phyloP scores from a whole-genome alignment of 2,329 filamentous ascomycete genomes.

The Elsinoe perseae region DNA sequence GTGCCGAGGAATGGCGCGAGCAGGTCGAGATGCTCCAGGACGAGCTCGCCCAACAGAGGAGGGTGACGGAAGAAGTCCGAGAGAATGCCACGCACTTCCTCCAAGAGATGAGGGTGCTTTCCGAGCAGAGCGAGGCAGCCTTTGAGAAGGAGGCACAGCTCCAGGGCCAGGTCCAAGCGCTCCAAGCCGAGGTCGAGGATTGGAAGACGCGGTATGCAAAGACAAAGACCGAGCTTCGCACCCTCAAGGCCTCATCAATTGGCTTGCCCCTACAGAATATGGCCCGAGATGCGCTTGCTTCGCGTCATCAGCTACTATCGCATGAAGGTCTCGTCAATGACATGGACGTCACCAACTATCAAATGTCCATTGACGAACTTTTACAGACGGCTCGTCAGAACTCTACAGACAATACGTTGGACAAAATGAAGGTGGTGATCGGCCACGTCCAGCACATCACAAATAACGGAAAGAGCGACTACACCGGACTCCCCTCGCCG shows the following conservation, averaged over 20 bases:
- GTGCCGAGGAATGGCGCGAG: conserved; percentile 29
- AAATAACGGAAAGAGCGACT: conserved; percentile 56
- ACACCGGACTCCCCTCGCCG: conserved; percentile 37
- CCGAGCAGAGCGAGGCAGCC: conserved; percentile 67
- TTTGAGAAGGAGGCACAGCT: conserved; percentile 78
- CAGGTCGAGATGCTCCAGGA: conserved; percentile 35
- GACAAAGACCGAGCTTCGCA: conserved; percentile 78
- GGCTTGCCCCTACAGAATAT: conserved; percentile 53
- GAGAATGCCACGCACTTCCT: conserved; percentile 76
- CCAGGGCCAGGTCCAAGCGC: conserved; percentile 61
- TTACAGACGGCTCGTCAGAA: conserved; percentile 66
- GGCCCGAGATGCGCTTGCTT: conserved; percentile 8
- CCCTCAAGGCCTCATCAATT: conserved; percentile 70
- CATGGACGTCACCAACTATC: conserved; percentile 88
- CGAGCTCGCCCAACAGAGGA: conserved; percentile 69
- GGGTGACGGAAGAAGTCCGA: conserved; percentile 78
- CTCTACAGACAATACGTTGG: conserved; percentile 66
- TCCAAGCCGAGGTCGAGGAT: conserved; percentile 76
- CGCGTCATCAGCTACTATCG: conserved; percentile 48
- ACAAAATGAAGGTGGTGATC: conserved; percentile 81
- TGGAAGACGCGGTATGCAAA: conserved; percentile 89
- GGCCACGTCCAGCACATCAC: conserved; percentile 76
- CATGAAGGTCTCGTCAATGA: conserved; percentile 77
- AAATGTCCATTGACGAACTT: conserved; percentile 87
- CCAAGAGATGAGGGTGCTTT: conserved; percentile 80